Percentiles rank a stretch among this genome's conserved stretches.
phyloP scores from a whole-genome alignment of 106 monocot genomes.

The Agapanthus africanus region DNA sequence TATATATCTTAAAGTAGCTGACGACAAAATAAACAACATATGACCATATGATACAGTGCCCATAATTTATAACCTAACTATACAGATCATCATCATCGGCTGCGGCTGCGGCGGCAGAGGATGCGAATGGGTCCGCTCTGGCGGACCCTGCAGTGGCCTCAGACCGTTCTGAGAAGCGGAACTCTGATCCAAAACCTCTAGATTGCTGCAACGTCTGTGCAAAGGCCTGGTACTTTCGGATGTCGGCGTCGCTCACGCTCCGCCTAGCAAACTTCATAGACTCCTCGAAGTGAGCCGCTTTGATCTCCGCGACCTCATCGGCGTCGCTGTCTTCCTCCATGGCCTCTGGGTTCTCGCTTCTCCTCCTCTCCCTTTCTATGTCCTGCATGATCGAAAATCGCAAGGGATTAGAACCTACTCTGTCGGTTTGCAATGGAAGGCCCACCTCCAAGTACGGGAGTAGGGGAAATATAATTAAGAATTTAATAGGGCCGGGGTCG shows the following conservation, averaged over 20 bases:
- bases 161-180: conserved; percentile 62
- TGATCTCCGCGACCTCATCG: conserved; percentile 54
- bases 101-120: conserved; percentile 27
- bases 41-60: too few relatives aligned
- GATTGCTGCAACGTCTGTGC: conserved; percentile 77
- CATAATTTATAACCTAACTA: conserved; percentile 13
- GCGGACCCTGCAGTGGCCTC: conserved; percentile 19
- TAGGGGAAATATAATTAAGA: too few relatives aligned
- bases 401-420: too few relatives aligned
- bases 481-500: too few relatives aligned
- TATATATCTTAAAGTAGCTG: too few relatives aligned
- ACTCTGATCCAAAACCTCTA: conserved; percentile 62
- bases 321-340: conserved; percentile 65
- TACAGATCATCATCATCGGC: conserved; percentile 69
- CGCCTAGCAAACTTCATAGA: conserved; percentile 70
- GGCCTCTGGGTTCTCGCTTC: conserved; percentile 53
- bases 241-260: conserved; percentile 74
- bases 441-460: too few relatives aligned
- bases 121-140: conserved; percentile 40
- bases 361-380: conserved; percentile 53
- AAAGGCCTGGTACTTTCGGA: conserved; percentile 73
- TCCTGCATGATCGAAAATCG: too few relatives aligned
- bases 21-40: too few relatives aligned
- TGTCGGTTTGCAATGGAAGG: too few relatives aligned
- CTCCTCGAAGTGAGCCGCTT: conserved; percentile 67